Base-by-base conservation (phyloP, 2,329 filamentous ascomycete genomes). In the Chaetomium globosum region DNA sequence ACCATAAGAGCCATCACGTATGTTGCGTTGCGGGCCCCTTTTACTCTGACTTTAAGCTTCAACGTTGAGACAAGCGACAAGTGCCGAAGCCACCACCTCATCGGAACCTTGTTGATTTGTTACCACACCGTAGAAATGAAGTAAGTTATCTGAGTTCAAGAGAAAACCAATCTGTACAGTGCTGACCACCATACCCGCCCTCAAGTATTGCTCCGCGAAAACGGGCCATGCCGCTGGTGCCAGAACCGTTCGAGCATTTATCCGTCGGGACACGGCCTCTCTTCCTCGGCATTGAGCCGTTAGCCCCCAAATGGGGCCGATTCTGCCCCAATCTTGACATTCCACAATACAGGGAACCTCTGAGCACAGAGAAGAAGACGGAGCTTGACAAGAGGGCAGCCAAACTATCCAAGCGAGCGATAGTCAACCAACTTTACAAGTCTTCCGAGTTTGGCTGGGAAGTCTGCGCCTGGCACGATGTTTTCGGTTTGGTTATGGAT, bases 361-460 rank as follows among this genome's bases (percentile, higher is more conserved):
- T 60, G 23, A 60, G 58, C 46, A 12, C 39, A 8, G 48, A 60
- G 48, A 60, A 60, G 48, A 52, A 60, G 36, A 52, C 58, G 31
- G 58, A 60, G 58, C 48, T 60, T 9, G 58, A 60, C 23, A n/a
- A 30, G 23, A 52, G 58, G 31, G 30, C 58, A 19, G 5, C 2
- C 21, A 60, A 39, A 31, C 31, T 60, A 12, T 10, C 0, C 30
- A 51, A n/a, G 21, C 23, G 46, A 30, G 28, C 58, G 12, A 23
- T 30, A 8, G 12, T 1, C 21, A 52, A 60, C 31, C 58, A 60
- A 12, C 23, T 36, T n/a, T 39, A 60, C 46, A 52, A 60, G n/a
- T 52, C 58, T 33, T 61, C 59, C 19, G 51, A 61, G 23, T 61
- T 54, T 23, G 36, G 59, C 23, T 61, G 59, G 59, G 59, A 61